Percentiles rank a stretch among this genome's conserved stretches.
Conservation (phyloP, 139 green algal genomes). For the Chlamydomonas incerta region DNA sequence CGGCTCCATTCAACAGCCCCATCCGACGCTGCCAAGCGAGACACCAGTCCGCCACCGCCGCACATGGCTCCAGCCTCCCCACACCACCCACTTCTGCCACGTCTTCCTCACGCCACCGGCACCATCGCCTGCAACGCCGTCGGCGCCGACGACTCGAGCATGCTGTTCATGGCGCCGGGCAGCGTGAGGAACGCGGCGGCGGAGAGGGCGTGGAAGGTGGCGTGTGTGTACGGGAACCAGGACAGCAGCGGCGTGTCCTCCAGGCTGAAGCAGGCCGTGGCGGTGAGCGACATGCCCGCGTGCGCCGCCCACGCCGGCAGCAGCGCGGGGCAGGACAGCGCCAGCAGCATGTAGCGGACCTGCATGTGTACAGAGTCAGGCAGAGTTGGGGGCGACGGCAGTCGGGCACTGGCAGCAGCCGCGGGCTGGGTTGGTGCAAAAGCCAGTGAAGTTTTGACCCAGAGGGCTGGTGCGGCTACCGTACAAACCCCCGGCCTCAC, state of each 20-base stretch:
- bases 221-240: slow-evolving; percentile 55
- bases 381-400: too few species aligned
- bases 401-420: too few species aligned
- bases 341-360: slow-evolving; percentile 42
- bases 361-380: too few species aligned
- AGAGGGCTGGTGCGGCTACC: neutral
- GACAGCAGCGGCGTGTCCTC: slow-evolving; percentile 57
- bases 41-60: too few species aligned
- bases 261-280: slow-evolving; percentile 60
- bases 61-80: too few species aligned
- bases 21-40: too few species aligned
- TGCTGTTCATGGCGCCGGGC: slow-evolving; percentile 54
- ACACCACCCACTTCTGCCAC: too few species aligned
- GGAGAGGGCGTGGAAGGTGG: slow-evolving; percentile 69
- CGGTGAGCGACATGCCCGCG: slow-evolving; percentile 36
- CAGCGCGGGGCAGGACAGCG: slow-evolving; percentile 17
- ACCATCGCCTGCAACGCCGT: neutral
- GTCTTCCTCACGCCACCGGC: neutral
- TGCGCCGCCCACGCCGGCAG: slow-evolving; percentile 58
- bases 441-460: neutral
- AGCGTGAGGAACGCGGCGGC: slow-evolving; percentile 43
- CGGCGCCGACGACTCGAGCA: neutral
- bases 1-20: too few species aligned
- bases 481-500: neutral
- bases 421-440: too few species aligned